Conservation (phyloP, 306 rosid genomes). For the Inga oerstediana region DNA sequence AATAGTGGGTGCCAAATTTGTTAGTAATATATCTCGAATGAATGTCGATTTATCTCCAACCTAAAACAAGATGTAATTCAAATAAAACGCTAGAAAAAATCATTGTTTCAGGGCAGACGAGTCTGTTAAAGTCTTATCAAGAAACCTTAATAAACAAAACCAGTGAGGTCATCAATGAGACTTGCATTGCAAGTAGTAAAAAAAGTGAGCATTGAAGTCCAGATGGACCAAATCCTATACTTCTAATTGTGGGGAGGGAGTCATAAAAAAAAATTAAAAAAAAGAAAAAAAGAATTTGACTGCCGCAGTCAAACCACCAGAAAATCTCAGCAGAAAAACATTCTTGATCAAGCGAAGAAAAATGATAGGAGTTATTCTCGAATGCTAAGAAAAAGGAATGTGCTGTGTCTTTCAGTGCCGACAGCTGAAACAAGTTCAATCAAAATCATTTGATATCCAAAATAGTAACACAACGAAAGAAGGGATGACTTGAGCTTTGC, state of each 20-base stretch:
- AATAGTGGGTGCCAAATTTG: no score
- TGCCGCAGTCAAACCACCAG: constrained; percentile 8
- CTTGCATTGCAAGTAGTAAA: not conserved
- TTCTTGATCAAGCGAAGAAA: constrained; percentile 4
- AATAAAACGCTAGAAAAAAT: not conserved
- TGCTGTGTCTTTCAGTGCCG: not conserved
- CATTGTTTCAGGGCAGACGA: constrained; percentile 5
- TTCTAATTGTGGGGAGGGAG: not conserved
- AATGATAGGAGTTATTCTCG: not conserved
- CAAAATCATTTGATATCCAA: not conserved
- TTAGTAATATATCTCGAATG: no score
- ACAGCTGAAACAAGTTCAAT: not conserved
- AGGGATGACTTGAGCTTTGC: not conserved
- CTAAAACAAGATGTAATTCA: no score
- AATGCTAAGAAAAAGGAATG: constrained; percentile 9
- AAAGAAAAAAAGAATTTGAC: not conserved
- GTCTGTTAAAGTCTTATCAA: not conserved
- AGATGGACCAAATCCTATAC: not conserved
- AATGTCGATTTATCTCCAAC: no score
- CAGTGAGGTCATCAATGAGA: not conserved
- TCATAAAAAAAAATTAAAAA: no score
- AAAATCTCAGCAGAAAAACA: constrained; percentile 1
- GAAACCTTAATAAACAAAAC: not conserved
- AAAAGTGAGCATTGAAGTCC: constrained; percentile 1
- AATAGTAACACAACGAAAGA: not conserved